Evolutionary conservation across 306 rosid species (phyloP), one percentile per base, ranked within the genome.

Genomic region (Ormosia semicastrata): DNA sequence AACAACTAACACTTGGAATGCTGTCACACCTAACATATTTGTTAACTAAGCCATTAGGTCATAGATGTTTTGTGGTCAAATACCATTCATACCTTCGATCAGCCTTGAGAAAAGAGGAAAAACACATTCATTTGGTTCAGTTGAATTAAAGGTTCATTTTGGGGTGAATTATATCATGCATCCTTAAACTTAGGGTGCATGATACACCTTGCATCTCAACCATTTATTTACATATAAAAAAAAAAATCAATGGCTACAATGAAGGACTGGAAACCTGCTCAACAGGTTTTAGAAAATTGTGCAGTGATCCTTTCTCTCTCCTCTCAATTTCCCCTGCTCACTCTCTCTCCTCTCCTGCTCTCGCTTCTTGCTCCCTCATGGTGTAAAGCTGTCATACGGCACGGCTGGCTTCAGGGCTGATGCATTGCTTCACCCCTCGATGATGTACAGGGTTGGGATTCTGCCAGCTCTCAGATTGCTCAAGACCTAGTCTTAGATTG

Each of bases 391-490:
- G 1, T 92, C 97, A 0, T 95, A 95, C 41, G 99, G 99, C 37
- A 93, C 96, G 2, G 72, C 98, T 0, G 98, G 99, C n/a, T 95
- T 95, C 86, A 85, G 98, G 68, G 96, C 91, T 1, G 97, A 95
- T 83, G 95, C 98, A 0, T 87, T 86, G 30, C 52, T 95, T 69
- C 93, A 93, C 53, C 82, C 50, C 4, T 91, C 98, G 4, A 87
- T 96, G 13, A 84, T 89, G 40, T 93, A 78, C 85, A 83, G 99
- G 60, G 76, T 83, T 15, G 98, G 98, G 49, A 93, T 93, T 60
- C 83, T 95, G 24, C 94, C 98, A 0, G 94, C 95, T 49, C 92
- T 92, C 7, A 81, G 99, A 79, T 90, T 98, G 14, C 81, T 92
- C 43, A 78, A 85, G 66, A 88, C 90, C 15, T 85, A 75, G 15